A percentile compares a stretch with the other conserved stretches of the same genome.
Conservation (phyloP, 495 filamentous ascomycete species). For the Pseudevernia furfuracea region DNA sequence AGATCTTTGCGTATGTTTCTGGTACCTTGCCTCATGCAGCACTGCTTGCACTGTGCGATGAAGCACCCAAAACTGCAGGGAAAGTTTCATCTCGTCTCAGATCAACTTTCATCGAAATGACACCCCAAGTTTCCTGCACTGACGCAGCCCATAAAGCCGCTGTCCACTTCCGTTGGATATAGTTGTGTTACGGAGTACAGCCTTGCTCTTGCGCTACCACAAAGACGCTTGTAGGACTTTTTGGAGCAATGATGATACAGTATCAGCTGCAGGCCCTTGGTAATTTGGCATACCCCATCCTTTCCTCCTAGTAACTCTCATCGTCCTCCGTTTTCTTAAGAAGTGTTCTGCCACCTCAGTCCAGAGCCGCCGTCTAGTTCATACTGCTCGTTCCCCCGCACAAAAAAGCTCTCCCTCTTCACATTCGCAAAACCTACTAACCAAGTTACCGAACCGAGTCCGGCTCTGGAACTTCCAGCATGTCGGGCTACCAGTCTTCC, state of each 20-base stretch:
- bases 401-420: neutral
- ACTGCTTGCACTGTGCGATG: too few relatives aligned
- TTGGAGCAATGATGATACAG: neutral
- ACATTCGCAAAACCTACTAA: neutral
- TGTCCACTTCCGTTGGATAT: too few relatives aligned
- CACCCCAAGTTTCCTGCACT: too few relatives aligned
- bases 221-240: neutral
- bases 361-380: neutral
- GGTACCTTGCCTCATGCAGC: too few relatives aligned
- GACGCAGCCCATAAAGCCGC: too few relatives aligned
- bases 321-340: neutral
- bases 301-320: neutral
- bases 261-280: neutral
- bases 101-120: too few relatives aligned
- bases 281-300: neutral
- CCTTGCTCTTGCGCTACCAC: neutral
- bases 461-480: neutral
- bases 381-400: neutral
- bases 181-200: neutral
- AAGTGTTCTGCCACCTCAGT: neutral
- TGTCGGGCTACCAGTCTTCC: neutral
- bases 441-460: neutral
- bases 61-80: too few relatives aligned
- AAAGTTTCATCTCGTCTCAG: too few relatives aligned
- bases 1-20: too few relatives aligned